Conservation (phyloP, 257 asterid genomes). For the Solanum ahanhuiri region DNA sequence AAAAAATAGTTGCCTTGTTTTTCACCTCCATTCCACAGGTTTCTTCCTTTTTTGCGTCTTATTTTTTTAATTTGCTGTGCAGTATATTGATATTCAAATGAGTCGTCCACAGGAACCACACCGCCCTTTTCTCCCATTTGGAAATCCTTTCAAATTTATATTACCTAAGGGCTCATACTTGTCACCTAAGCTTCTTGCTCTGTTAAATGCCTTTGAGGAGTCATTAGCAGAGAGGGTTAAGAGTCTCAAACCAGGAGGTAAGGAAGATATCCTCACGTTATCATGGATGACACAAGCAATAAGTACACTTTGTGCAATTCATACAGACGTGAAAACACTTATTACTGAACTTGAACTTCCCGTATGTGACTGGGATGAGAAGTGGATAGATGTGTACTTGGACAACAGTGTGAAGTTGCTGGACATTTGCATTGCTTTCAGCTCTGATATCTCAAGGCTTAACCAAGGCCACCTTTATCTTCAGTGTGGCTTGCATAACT, state of each 20-base stretch:
- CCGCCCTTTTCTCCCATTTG: slow-evolving; percentile 52
- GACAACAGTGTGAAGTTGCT: slow-evolving; percentile 68
- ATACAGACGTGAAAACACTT: slow-evolving; percentile 46
- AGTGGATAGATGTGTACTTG: slow-evolving; percentile 76
- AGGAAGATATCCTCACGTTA: slow-evolving; percentile 41
- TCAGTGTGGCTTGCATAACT: slow-evolving; percentile 38
- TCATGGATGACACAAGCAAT: slow-evolving; percentile 70
- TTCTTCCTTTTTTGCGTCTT: neutral
- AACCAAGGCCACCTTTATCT: slow-evolving; percentile 69
- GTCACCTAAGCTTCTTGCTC: slow-evolving; percentile 52
- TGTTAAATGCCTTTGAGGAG: slow-evolving; percentile 58
- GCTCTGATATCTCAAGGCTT: slow-evolving; percentile 65
- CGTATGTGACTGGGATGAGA: slow-evolving; percentile 69
- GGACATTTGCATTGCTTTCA: slow-evolving; percentile 72
- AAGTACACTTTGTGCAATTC: slow-evolving; percentile 58
- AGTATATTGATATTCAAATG: slow-evolving; percentile 40
- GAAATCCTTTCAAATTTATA: slow-evolving; percentile 68
- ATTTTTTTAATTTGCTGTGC: slow-evolving; percentile 1
- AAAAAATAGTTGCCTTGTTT: neutral
- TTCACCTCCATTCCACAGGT: neutral
- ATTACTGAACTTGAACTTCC: slow-evolving; percentile 68
- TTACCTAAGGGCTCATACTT: slow-evolving; percentile 49
- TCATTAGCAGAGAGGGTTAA: slow-evolving; percentile 40
- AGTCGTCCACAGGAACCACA: slow-evolving; percentile 66
- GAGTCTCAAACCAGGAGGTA: slow-evolving; percentile 44